Percentiles rank a stretch among this genome's conserved stretches.
Evolutionary conservation across 78 protist species (phyloP).

Genomic region (Cavenderia fasciculata): DNA sequence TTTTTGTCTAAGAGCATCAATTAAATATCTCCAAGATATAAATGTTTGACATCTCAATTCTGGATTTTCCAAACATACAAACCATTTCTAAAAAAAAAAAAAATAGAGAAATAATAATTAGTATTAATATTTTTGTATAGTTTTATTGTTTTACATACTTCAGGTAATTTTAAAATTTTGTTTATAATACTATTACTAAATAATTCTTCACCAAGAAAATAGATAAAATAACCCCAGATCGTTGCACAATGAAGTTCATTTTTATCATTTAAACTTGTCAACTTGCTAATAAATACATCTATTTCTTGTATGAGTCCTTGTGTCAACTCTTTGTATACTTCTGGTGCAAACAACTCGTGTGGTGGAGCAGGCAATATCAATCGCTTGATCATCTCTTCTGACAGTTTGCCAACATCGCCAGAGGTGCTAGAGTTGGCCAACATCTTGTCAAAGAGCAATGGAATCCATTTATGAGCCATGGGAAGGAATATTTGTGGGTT

Average conservation of each 20-base stretch:
- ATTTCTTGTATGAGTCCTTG: not conserved
- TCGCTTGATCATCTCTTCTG: too few relatives aligned
- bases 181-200: constrained; percentile 7
- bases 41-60: constrained; percentile 13
- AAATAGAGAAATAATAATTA: not conserved
- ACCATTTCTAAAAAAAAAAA: constrained; percentile 6
- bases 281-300: not conserved
- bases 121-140: not conserved
- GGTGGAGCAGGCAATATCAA: too few relatives aligned
- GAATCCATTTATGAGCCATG: constrained; percentile 17
- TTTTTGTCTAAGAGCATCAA: constrained; percentile 1
- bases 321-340: not conserved
- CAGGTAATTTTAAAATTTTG: constrained; percentile 24
- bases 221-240: constrained; percentile 37
- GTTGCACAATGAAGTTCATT: not conserved
- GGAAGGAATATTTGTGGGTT: not conserved
- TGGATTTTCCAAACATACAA: constrained; percentile 10
- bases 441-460: constrained; percentile 3
- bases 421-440: not conserved
- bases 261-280: not conserved
- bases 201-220: not conserved
- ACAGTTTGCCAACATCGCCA: not conserved
- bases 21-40: constrained; percentile 54
- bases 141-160: not conserved
- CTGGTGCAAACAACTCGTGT: too few relatives aligned